Base-by-base conservation (phyloP, 2,329 filamentous ascomycete genomes). In the Scytalidium sp. region DNA sequence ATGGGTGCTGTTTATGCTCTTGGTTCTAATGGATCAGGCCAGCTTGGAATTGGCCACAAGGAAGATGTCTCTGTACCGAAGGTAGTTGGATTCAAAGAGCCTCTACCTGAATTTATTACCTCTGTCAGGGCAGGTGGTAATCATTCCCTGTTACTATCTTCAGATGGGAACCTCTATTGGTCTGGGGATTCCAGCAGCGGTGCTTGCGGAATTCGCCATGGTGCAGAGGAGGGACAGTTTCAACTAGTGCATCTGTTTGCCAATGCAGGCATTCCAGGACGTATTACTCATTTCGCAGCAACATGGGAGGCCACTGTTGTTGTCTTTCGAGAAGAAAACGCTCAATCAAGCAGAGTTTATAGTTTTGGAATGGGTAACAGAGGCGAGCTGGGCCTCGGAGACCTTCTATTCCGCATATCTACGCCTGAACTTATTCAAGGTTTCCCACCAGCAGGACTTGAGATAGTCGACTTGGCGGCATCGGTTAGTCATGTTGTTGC, bases 281-380 rank as follows among this genome's bases (percentile, higher is more conserved):
- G 51, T 17, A 51, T 59, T 13, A 71, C 60, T 61, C 69, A 76
- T 43, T 73, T 87, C 44, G 82, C 88, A 7, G 89, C 90, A 3
- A 90, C 88, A 0, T 96, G 91, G 91, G 84, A 87, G 58, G 83
- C 84, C 6, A 87, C 85, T 0, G 72, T 89, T 19, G 67, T 90
- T 39, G 79, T 85, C 2, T 64, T 73, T 6, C 66, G 68, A 19
- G 75, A 82, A 54, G 58, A 59, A 1, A 51, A 70, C 4, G 72
- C 70, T 2, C 70, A 64, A 47, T 70, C 67, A 22, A 78, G 70
- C 6, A 69, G 62, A 51, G 66, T 92, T 3, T 88, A 80, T 61
- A 81, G 74, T 39, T 81, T 84, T 49, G 91, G 91, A 0, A 69
- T 75, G 2, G 86, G 88, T 0, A 67, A 71, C 22, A 89, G 85